A percentile compares a stretch with the other conserved stretches of the same genome.
phyloP scores from a whole-genome alignment of 192 early-diverging fungal genomes.

The Kickxella alabastrina region DNA sequence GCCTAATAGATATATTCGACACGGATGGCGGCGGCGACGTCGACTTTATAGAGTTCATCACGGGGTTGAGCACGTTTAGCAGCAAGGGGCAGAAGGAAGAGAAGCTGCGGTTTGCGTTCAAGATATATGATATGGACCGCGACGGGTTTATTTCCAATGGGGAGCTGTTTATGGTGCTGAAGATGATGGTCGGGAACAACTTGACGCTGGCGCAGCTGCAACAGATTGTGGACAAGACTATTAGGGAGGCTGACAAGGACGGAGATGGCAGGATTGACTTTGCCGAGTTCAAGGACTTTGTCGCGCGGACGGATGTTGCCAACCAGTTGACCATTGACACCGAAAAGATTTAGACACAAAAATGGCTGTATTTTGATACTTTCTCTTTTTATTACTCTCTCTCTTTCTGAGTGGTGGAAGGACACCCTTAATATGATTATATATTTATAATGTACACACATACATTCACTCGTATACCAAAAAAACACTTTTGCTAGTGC shows the following conservation, averaged over 20 bases:
- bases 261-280: constrained; percentile 95
- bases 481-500: constrained; percentile 7
- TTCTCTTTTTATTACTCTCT: not conserved
- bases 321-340: constrained; percentile 90
- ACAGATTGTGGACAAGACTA: constrained; percentile 99
- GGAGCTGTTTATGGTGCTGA: constrained; percentile 95
- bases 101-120: constrained; percentile 95
- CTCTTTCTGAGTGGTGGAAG: not conserved
- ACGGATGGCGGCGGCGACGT: constrained; percentile 97
- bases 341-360: constrained; percentile 27
- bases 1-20: constrained; percentile 97
- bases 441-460: not conserved
- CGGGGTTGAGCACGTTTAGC: constrained; percentile 89
- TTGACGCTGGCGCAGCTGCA: constrained; percentile 94
- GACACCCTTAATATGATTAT: not conserved
- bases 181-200: constrained; percentile 99
- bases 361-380: not conserved
- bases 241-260: constrained; percentile 96
- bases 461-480: not conserved
- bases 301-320: constrained; percentile 95
- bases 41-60: constrained; percentile 98
- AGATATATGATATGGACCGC: constrained; percentile 98
- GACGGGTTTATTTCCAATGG: constrained; percentile 99
- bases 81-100: constrained; percentile 91
- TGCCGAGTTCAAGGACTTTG: constrained; percentile 91